These are phyloP conservation scores for Verticillium nonalfalfae DNA, from an alignment of 2,329 filamentous ascomycete genomes.

Conservation along the genomic window DNA sequence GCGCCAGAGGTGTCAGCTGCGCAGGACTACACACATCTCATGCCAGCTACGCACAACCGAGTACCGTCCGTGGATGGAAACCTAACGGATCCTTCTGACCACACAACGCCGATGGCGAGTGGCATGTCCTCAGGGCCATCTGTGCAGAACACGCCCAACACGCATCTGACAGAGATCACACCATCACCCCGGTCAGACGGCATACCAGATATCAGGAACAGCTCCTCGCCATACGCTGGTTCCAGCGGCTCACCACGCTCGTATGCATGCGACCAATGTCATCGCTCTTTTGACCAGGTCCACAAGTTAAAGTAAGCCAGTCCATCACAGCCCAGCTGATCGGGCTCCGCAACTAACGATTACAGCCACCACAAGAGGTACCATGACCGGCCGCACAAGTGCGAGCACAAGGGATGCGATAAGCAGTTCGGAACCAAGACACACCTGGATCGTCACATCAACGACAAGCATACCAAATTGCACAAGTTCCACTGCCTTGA, in stretches of 20 bases:
- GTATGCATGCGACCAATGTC: slow-evolving; percentile 34
- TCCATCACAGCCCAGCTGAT: neutral
- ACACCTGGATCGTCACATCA: slow-evolving; percentile 55
- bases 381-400: slow-evolving; percentile 54
- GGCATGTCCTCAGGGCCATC: slow-evolving; percentile 32
- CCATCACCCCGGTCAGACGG: slow-evolving; percentile 31
- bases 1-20: slow-evolving; percentile 2
- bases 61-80: slow-evolving; percentile 11
- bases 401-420: slow-evolving; percentile 43
- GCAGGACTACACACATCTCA: slow-evolving; percentile 5
- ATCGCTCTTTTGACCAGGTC: slow-evolving; percentile 46
- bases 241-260: slow-evolving; percentile 16
- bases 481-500: slow-evolving; percentile 54
- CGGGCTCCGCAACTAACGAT: neutral
- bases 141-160: slow-evolving; percentile 39
- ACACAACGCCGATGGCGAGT: slow-evolving; percentile 33
- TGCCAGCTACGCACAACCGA: slow-evolving; percentile 6
- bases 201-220: slow-evolving; percentile 28
- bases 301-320: slow-evolving; percentile 51
- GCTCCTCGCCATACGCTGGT: slow-evolving; percentile 23
- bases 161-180: slow-evolving; percentile 32
- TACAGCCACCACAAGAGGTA: slow-evolving; percentile 54
- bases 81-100: slow-evolving; percentile 27
- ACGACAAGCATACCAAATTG: slow-evolving; percentile 54
- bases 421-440: slow-evolving; percentile 57